Base-by-base conservation (phyloP, 2,329 filamentous ascomycete species). In the Nemania sp. region DNA sequence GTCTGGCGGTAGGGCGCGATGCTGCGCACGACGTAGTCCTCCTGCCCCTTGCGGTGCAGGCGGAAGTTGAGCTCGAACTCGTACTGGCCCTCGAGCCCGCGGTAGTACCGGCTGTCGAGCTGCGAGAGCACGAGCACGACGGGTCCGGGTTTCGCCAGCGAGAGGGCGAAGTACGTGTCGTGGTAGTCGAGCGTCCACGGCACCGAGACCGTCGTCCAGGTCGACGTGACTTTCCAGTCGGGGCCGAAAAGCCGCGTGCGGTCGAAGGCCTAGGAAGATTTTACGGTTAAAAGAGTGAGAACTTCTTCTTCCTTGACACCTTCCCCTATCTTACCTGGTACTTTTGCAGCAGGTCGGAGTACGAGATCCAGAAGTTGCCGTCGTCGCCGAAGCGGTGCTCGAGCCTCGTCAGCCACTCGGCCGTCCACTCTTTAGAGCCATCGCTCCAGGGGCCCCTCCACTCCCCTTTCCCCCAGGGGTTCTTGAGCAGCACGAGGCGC, bases 371-470 rank as follows among this genome's bases (percentile, higher is more conserved):
- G 63, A 85, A 86, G 47, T 81, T 85, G 21, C 90, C 90, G 67
- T 93, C 90, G 66, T 91, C 88, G 40, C 90, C 90, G 67, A 93
- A 93, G 43, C 83, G 86, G 71, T 93, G 90, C 47, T 83, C 81
- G 0, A 95, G 81, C 68, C 88, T 87, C 61, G 86, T 77, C 75
- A 94, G 87, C 84, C 89, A 91, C 66, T 92, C 87, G 0, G 90
- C 81, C 1, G 90, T 94, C 91, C 91, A 96, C 74, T 94, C 88
- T 68, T 91, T 90, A 6, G 89, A 91, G 0, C 91, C 91, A 70
- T 95, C 91, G 3, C 85, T 88, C 90, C 91, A 95, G 1, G 90
- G 81, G 1, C 91, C 91, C 32, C 85, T 89, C 90, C 91, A 95
- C 74, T 92, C 91, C 34, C 84, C 86, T 65, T 87, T 86, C 1